Conservation (phyloP, 116 monocot genomes). For the Zostera marina region DNA sequence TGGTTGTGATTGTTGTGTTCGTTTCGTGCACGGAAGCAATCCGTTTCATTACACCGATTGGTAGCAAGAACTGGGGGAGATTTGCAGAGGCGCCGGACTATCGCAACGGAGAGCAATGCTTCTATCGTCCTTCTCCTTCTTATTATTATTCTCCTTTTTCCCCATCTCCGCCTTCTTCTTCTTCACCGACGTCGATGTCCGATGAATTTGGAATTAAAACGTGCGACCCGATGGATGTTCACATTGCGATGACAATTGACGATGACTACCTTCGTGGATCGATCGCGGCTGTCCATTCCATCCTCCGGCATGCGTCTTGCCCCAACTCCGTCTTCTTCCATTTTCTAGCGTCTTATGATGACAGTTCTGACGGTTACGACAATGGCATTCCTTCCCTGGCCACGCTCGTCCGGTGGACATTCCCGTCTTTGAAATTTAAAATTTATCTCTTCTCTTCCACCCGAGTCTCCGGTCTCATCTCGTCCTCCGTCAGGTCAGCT, state of each 20-base stretch:
- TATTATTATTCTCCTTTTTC: no score
- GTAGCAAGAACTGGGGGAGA: no score
- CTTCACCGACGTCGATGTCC: no score
- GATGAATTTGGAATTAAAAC: no score
- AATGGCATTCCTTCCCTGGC: conserved; percentile 15
- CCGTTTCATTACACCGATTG: no score
- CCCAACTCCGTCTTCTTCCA: conserved; percentile 64
- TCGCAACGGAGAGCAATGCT: no score
- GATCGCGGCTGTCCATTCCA: conserved; percentile 59
- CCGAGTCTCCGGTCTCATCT: conserved; percentile 24
- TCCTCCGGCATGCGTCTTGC: conserved; percentile 40
- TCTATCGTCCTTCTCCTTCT: no score
- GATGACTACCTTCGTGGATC: conserved; percentile 42
- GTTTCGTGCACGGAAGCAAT: no score
- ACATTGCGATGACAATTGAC: conserved; percentile 21
- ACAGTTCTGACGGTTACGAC: not conserved
- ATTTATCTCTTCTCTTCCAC: conserved; percentile 36
- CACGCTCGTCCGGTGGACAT: not conserved
- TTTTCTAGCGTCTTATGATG: conserved; percentile 28
- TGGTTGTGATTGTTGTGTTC: no score
- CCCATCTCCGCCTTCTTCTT: no score
- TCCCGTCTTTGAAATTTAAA: conserved; percentile 36
- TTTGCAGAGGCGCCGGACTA: no score
- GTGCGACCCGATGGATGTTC: conserved; percentile 11
- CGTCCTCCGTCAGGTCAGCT: conserved; percentile 35